Evolutionary conservation across 768 basidiomycete genomes (phyloP).

Genomic region (Amanita fuliginea): DNA sequence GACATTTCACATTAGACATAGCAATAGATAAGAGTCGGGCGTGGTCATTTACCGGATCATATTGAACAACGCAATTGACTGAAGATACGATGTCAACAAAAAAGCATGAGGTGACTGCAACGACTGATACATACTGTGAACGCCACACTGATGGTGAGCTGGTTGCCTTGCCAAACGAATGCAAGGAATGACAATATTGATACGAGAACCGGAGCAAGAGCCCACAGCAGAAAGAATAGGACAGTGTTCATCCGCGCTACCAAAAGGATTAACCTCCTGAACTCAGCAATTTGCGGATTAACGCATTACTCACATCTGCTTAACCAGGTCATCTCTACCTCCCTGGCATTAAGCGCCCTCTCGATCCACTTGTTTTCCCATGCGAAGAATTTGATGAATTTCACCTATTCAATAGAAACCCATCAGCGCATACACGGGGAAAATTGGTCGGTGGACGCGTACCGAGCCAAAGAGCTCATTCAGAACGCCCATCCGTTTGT

Average conservation of each 20-base stretch:
- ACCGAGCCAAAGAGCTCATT: too few relatives aligned
- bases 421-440: too few relatives aligned
- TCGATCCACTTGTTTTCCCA: constrained; percentile 74
- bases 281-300: neutral
- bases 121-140: too few relatives aligned
- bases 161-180: neutral
- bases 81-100: neutral
- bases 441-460: constrained; percentile 12
- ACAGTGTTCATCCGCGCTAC: too few relatives aligned
- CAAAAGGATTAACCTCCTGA: too few relatives aligned
- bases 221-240: too few relatives aligned
- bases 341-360: constrained; percentile 51
- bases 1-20: neutral
- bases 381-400: constrained; percentile 79
- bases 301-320: constrained; percentile 39
- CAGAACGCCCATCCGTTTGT: too few relatives aligned
- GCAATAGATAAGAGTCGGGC: neutral
- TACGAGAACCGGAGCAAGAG: too few relatives aligned
- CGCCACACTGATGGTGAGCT: neutral
- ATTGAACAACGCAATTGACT: constrained; percentile 73
- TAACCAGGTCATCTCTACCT: constrained; percentile 68
- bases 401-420: constrained; percentile 11
- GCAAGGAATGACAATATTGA: too few relatives aligned
- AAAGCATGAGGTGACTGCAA: too few relatives aligned
- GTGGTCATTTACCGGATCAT: constrained; percentile 57